Evolutionary conservation across 2,329 filamentous ascomycete species (phyloP).

Genomic region (Phyllachora maydis): DNA sequence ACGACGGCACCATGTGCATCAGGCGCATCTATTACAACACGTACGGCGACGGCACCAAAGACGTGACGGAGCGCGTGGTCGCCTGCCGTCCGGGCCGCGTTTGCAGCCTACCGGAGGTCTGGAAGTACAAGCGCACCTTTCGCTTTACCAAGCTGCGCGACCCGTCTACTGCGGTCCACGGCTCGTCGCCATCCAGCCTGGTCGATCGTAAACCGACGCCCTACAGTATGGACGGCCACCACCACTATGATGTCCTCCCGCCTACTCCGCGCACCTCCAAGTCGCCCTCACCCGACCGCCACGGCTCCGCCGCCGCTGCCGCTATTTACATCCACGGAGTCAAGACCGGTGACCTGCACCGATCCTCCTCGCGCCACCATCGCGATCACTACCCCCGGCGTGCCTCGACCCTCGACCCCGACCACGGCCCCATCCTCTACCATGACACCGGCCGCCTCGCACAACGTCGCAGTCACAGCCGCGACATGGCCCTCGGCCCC

Average conservation of each 20-base stretch:
- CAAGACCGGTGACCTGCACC: conserved; percentile 3
- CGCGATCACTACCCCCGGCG: no score
- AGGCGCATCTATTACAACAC: conserved; percentile 13
- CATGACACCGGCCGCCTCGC: no score
- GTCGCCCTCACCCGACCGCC: conserved; percentile 7
- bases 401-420: no score
- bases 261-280: conserved; percentile 6
- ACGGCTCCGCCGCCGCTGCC: conserved; percentile 6
- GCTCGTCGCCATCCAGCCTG: conserved; percentile 1
- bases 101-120: conserved; percentile 8
- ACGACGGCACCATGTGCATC: conserved; percentile 11
- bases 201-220: conserved; percentile 1
- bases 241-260: conserved; percentile 2
- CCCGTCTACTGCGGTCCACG: background rate
- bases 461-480: no score
- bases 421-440: no score
- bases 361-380: no score
- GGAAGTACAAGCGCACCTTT: conserved; percentile 8
- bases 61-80: conserved; percentile 11
- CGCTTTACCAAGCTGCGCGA: conserved; percentile 7
- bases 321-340: conserved; percentile 9
- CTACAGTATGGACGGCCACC: conserved; percentile 4
- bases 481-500: no score
- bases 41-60: conserved; percentile 10
- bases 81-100: conserved; percentile 10